Evolutionary conservation across 306 rosid genomes (phyloP), one percentile per base, ranked within the genome.

Genomic region (Lagenaria siceraria): DNA sequence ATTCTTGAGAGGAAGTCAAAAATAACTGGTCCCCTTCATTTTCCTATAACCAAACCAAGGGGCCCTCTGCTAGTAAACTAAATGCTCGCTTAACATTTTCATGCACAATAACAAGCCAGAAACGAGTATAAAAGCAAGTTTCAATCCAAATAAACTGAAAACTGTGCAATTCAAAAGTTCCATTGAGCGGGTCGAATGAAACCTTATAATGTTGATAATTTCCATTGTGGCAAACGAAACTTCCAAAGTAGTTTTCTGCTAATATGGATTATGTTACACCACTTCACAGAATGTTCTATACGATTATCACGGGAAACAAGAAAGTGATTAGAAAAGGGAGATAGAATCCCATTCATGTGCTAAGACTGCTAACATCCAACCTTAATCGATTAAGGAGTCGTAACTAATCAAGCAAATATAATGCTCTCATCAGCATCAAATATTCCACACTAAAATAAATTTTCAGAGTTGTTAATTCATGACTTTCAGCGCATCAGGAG

Each of bases 1-100:
- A 22, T 35, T 12, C 51, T 31, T 68, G 74, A 68, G 17, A 42
- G 54, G 15, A 68, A 38, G 51, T 38, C 54, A 68, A 69, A 69
- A 69, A n/a, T 40, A 69, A 69, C 75, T 21, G 75, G 55, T 43
- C 75, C 75, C n/a, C 75, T 69, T 52, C 53, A 40, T 69, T 69
- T 42, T 22, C 12, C 54, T 40, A 68, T 4, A 68, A 1, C 13
- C 7, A 42, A 42, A 21, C 19, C n/a, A 69, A 43, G 54, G 24
- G 75, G 35, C 55, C 75, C 27, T 22, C 75, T 24, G 21, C 15
- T n/a, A 40, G 35, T 40, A 10, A 42, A 69, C 6, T 69, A 69
- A 24, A 9, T 12, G 54, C 10, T 27, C 10, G 27, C 33, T 38
- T 42, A 2, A 38, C 35, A 68, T 40, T 68, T 65, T 21, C 17